Evolutionary conservation across 148 eudicot species (phyloP).

Genomic region (Cornus suecica): DNA sequence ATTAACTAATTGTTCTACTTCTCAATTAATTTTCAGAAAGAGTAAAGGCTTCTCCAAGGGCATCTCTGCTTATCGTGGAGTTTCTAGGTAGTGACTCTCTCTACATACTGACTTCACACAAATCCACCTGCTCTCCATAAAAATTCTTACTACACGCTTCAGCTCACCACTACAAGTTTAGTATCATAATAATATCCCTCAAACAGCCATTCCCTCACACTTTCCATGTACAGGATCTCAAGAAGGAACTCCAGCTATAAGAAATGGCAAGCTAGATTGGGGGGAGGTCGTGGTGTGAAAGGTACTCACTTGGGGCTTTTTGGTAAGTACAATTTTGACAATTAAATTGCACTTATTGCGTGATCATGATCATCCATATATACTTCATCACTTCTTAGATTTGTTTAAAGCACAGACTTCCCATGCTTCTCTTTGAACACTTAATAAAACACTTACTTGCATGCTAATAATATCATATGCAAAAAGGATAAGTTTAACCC

Average conservation of each 20-base stretch:
- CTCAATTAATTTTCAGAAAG: slow-evolving; percentile 8
- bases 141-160: too few species aligned
- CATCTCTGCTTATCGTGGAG: not conserved
- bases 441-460: too few species aligned
- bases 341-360: too few species aligned
- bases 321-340: not conserved
- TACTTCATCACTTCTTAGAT: not conserved
- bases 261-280: not conserved
- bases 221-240: not conserved
- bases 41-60: not conserved
- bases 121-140: too few species aligned
- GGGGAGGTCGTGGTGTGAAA: not conserved
- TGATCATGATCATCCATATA: not conserved
- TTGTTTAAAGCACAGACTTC: not conserved
- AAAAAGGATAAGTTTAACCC: not conserved
- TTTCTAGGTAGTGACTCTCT: not conserved
- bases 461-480: too few species aligned
- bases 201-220: too few species aligned
- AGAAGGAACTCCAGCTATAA: not conserved
- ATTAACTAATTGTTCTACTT: not conserved
- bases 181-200: too few species aligned
- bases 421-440: not conserved
- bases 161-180: too few species aligned
- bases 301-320: not conserved
- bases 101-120: too few species aligned